Evolutionary conservation across 192 early-diverging fungal genomes (phyloP), one percentile per base, ranked within the genome.

Genomic region (Podila minutissima): DNA sequence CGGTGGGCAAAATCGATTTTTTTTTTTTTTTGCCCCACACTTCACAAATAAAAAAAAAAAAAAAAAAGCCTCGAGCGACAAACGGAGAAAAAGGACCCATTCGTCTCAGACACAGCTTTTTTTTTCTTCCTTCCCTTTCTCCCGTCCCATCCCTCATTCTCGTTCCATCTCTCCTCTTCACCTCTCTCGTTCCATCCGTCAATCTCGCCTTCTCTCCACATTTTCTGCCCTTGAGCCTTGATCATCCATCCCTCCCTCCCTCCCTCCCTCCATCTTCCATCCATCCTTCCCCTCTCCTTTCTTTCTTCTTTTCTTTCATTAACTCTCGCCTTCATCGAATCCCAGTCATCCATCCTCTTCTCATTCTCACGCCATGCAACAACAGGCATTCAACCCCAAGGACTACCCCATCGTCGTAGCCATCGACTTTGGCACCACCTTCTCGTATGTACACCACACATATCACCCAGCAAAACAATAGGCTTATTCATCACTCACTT

Each of bases 361-460:
- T 12, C 41, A 46, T 33, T 67, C 65, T 53, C 28, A 22, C 55
- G 12, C 55, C 55, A 57, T 59, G 67, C 57, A 48, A 38, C 67
- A 58, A 26, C 57, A 60, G 58, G 35, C 24, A 26, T 74, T 74
- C 63, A 74, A 74, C 31, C 65, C 63, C 24, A 64, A 50, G 46
- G 72, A 74, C 62, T 74, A 74, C 35, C 72, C 72, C 20, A 66
- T 74, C 37, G 72, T 74, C 31, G 50, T 74, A 20, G 72, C 72
- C 72, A 74, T 74, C 53, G 72, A 74, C 31, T 66, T 74, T 66
- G 72, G 72, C 64, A 66, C 72, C 9, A 66, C 63, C 29, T 74
- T 62, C 48, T 72, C 71, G 71, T 67, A 67, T 13, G 62, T 63
- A n/a, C 10, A 12, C 31, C 41, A 41, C 38, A 41, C 53, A 9